phyloP scores from a whole-genome alignment of 495 filamentous ascomycete genomes.

The Cladorrhinum samala region DNA sequence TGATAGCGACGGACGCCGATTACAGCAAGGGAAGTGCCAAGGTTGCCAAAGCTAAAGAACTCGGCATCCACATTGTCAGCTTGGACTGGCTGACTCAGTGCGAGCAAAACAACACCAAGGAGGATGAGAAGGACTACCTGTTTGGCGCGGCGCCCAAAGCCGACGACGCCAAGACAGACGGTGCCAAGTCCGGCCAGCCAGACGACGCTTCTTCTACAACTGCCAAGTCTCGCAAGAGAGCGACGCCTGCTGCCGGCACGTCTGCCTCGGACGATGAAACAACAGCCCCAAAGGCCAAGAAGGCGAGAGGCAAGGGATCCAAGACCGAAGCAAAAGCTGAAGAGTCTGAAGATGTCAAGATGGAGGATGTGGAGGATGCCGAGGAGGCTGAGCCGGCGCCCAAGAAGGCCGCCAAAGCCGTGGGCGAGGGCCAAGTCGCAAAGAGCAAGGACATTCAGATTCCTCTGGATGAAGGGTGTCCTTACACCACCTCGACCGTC shows the following conservation, averaged over 20 bases:
- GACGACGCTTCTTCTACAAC: background rate
- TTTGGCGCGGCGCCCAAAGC: constrained; percentile 1
- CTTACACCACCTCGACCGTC: constrained; percentile 39
- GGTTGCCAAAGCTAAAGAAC: constrained; percentile 46
- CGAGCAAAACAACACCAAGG: constrained; percentile 33
- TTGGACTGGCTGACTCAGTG: constrained; percentile 58
- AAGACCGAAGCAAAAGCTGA: constrained; percentile 29
- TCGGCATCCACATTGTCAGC: constrained; percentile 51
- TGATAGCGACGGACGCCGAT: constrained; percentile 51
- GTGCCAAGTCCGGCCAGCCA: constrained; percentile 2
- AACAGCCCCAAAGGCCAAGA: constrained; percentile 16
- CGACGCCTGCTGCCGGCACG: constrained; percentile 8
- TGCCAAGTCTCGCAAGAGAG: constrained; percentile 20
- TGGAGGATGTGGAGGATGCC: constrained; percentile 12
- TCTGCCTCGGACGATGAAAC: constrained; percentile 6
- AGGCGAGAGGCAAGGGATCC: constrained; percentile 9
- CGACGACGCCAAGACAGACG: background rate
- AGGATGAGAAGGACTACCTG: constrained; percentile 23
- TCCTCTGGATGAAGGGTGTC: constrained; percentile 40
- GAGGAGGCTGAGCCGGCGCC: constrained; percentile 5
- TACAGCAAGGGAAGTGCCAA: constrained; percentile 41
- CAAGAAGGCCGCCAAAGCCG: constrained; percentile 19
- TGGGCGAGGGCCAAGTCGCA: constrained; percentile 38
- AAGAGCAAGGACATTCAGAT: constrained; percentile 41
- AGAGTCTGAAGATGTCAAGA: constrained; percentile 12